These are phyloP conservation scores for Periglandula ipomoeae DNA, from an alignment of 2,329 filamentous ascomycete genomes.

Conservation along the genomic window DNA sequence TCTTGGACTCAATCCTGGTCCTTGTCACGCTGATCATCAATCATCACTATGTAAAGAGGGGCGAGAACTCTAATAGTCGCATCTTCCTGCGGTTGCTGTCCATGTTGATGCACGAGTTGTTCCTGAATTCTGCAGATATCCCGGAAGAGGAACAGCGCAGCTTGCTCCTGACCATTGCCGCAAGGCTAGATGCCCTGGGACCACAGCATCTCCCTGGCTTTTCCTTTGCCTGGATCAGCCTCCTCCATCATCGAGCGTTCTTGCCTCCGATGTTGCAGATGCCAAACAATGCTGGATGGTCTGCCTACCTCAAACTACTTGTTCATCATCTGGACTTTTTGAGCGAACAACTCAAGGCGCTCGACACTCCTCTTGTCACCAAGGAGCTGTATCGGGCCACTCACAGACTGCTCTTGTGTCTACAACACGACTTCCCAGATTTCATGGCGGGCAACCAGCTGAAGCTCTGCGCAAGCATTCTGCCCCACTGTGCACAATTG, in stretches of 20 bases:
- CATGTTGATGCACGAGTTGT: constrained; percentile 67
- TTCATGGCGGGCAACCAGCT: constrained; percentile 85
- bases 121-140: constrained; percentile 47
- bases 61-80: constrained; percentile 75
- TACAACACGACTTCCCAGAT: constrained; percentile 92
- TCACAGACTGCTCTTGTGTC: constrained; percentile 70
- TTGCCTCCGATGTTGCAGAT: constrained; percentile 67
- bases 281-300: constrained; percentile 64
- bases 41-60: constrained; percentile 72
- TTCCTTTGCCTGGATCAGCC: constrained; percentile 71
- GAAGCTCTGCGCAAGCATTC: constrained; percentile 70
- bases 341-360: constrained; percentile 68
- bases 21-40: constrained; percentile 75
- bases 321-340: constrained; percentile 64
- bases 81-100: constrained; percentile 90
- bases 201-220: constrained; percentile 75
- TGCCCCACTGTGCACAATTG: constrained; percentile 75
- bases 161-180: constrained; percentile 63
- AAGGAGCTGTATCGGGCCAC: constrained; percentile 81
- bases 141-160: constrained; percentile 54
- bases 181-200: constrained; percentile 62
- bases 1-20: constrained; percentile 69
- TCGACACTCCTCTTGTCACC: constrained; percentile 57
- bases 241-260: constrained; percentile 79
- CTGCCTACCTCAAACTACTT: constrained; percentile 62